Evolutionary conservation across 805 yeast genomes (phyloP).

Genomic region (Cyberlindnera euphorbiae): DNA sequence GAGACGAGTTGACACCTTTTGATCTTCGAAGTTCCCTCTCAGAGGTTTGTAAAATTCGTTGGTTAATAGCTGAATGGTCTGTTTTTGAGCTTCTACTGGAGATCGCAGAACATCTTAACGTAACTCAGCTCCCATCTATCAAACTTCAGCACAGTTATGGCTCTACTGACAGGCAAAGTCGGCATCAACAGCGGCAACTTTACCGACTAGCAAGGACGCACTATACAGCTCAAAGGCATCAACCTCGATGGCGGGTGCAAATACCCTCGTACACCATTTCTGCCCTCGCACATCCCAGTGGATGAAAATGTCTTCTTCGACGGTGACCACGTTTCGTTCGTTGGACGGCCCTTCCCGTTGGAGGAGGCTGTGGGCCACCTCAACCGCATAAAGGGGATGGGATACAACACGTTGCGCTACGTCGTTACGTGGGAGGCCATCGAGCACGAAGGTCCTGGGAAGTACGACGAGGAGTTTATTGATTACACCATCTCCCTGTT

Average conservation of each 20-base stretch:
- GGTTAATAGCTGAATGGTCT: too few relatives aligned
- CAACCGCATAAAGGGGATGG: slow-evolving; percentile 67
- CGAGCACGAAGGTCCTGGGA: slow-evolving; percentile 84
- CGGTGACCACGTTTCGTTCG: slow-evolving; percentile 76
- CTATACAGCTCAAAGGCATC: slow-evolving; percentile 69
- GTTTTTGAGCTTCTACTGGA: too few relatives aligned
- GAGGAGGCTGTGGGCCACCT: slow-evolving; percentile 70
- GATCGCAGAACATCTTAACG: too few relatives aligned
- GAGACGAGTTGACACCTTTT: too few relatives aligned
- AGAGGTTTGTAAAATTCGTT: too few relatives aligned
- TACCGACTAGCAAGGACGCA: slow-evolving; percentile 50
- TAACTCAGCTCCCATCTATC: too few relatives aligned
- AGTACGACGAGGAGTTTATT: slow-evolving; percentile 72
- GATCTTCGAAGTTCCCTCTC: too few relatives aligned
- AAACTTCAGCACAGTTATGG: background rate
- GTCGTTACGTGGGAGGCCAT: slow-evolving; percentile 88
- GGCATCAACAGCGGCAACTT: slow-evolving; percentile 45
- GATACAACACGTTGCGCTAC: slow-evolving; percentile 74
- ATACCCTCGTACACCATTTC: slow-evolving; percentile 55
- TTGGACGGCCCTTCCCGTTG: slow-evolving; percentile 75
- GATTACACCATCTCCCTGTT: slow-evolving; percentile 63
- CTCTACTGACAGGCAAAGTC: slow-evolving; percentile 6
- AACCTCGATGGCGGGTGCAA: slow-evolving; percentile 76
- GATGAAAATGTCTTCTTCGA: slow-evolving; percentile 48
- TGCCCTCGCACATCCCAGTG: slow-evolving; percentile 34